Evolutionary conservation across 108 stramenopile species (phyloP), one percentile per base, ranked within the genome.

Genomic region (Cyclotella cryptica): DNA sequence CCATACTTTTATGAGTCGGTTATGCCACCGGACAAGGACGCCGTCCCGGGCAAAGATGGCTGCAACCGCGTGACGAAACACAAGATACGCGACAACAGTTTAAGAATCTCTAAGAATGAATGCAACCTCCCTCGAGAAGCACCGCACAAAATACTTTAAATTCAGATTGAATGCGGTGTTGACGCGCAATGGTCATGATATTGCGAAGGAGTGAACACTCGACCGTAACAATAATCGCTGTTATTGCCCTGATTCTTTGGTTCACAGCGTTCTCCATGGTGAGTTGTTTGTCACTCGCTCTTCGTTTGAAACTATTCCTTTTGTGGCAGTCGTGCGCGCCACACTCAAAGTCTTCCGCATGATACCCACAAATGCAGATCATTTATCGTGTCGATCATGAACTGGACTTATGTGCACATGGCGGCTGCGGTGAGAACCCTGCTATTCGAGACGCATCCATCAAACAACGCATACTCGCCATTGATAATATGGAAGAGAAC

Each of bases 301-400:
- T 3, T 22, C 55, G 55, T 9, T 49, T n/a, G n/a, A 3, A 1
- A 9, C 47, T n/a, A 3, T n/a, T 49, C 3, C 3, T n/a, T n/a
- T 45, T 45, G 13, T 13, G 11, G 44, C 44, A 45, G 13, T 13
- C 44, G 11, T n/a, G n/a, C n/a, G n/a, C n/a, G n/a, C n/a, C n/a
- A n/a, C n/a, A n/a, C n/a, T n/a, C n/a, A n/a, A n/a, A n/a, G n/a
- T 2, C 35, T 35, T 35, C 35, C 2, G 6, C 35, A n/a, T 5
- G 8, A 57, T 57, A 5, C 24, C 22, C 1, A 22, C 24, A 57
- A 12, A 57, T 57, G n/a, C 24, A 57, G 55, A 61, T 61, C 14
- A 39, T 61, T 4, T 61, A 61, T 61, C n/a, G 10, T 17, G 60
- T 61, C 19, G 60, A 61, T 15, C 35, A 61, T 39, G 60, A 61